Evolutionary conservation across 2,329 filamentous ascomycete species (phyloP).

Genomic region (Neopestalotiopsis clavispora): DNA sequence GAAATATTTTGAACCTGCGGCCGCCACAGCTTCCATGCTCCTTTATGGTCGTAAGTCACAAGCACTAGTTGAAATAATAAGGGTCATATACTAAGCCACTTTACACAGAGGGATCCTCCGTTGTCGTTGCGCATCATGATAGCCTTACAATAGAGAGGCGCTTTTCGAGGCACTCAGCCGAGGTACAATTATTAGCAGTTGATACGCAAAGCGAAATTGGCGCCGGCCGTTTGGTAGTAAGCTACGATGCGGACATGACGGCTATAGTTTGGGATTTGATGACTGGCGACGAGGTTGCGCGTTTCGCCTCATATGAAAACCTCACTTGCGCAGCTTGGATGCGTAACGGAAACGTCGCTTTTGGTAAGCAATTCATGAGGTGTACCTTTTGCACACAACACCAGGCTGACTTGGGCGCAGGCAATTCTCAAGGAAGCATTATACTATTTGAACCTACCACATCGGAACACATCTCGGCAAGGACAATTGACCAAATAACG

Average conservation of each 20-base stretch:
- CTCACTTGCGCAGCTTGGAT: constrained; percentile 91
- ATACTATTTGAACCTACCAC: constrained; percentile 94
- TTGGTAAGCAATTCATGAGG: constrained; percentile 66
- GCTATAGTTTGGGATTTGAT: constrained; percentile 97
- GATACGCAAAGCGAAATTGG: constrained; percentile 91
- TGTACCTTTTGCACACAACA: constrained; percentile 19
- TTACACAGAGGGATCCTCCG: constrained; percentile 66
- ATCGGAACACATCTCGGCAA: constrained; percentile 87
- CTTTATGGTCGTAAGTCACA: constrained; percentile 69
- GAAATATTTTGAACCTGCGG: constrained; percentile 80
- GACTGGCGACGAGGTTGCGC: constrained; percentile 85
- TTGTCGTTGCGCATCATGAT: constrained; percentile 91
- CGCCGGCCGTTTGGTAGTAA: constrained; percentile 84
- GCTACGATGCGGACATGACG: constrained; percentile 88
- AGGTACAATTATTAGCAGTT: constrained; percentile 82
- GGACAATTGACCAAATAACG: constrained; percentile 89
- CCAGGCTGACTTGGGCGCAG: constrained; percentile 50
- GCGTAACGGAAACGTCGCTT: constrained; percentile 94
- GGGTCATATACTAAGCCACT: not conserved
- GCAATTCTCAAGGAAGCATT: constrained; percentile 89
- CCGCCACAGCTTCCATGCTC: constrained; percentile 88
- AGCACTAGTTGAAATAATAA: not conserved
- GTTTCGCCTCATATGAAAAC: constrained; percentile 91
- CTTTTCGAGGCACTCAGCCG: constrained; percentile 82
- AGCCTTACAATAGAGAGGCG: constrained; percentile 86